Evolutionary conservation across 441 rosid species (phyloP), one percentile per base, ranked within the genome.

Genomic region (Euphorbia celastroides): DNA sequence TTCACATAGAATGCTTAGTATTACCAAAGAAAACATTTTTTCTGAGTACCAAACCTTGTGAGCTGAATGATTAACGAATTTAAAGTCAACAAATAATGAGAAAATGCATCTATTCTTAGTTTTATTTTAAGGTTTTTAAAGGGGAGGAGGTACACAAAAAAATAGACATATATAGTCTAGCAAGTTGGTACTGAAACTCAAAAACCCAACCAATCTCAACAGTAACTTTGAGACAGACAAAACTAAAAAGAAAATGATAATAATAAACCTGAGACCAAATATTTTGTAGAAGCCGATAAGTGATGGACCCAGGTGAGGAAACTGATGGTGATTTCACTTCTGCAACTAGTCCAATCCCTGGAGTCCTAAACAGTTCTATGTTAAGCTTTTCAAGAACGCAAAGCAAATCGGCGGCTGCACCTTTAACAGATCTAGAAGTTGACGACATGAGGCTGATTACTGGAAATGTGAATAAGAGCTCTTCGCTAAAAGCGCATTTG

Each of bases 241-340:
- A 13, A 60, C 23, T 3, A 27, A 19, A 26, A 31, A 14, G 26
- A 66, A 28, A 69, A 60, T 27, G 55, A 50, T 42, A 75, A 64
- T 57, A 75, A 52, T 56, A 79, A 70, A 90, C 98, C 97, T 93
- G 91, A 82, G 70, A 78, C 93, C 94, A 93, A 27, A 90, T 73
- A 71, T 78, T 86, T 64, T 72, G 86, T 81, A 90, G 74, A 73
- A 87, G 82, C 83, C 95, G 83, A 75, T 80, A 84, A 68, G 83
- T 67, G 59, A 88, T 77, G 62, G 80, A 77, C 74, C 87, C 97
- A 60, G 77, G 83, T 44, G 81, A 70, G 78, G 82, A 83, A 80
- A 81, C 79, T 26, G 79, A 73, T 62, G 82, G 83, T 71, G 69
- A 71, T 76, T 66, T 77, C 70, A 62, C 72, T 68, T 76, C 77